Evolutionary conservation across 2,329 filamentous ascomycete species (phyloP), one percentile per base, ranked within the genome.

Genomic region (Coniella vitis): DNA sequence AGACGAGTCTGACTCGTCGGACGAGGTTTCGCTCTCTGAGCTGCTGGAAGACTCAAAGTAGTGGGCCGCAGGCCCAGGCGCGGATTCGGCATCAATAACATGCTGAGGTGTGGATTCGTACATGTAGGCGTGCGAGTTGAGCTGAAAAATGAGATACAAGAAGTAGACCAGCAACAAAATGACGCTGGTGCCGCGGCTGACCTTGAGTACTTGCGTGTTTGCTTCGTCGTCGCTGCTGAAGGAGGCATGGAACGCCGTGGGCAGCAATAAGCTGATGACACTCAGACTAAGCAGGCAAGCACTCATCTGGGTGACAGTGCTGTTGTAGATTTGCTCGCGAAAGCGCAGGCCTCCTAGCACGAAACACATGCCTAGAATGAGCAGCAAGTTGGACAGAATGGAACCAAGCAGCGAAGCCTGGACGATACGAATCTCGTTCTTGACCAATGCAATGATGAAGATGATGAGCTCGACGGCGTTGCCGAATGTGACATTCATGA

Each of bases 251-350:
- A 73, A 73, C 2, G 70, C 69, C 0, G 71, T 72, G 63, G 63
- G 63, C 12, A 96, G 69, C 21, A 95, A 77, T 19, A 95, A 73
- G 71, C 90, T 95, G 68, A 88, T 90, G 53, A 95, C 90, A 61
- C 87, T 90, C 66, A 95, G 68, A 72, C 88, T 94, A 57, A 96
- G 78, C 58, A 96, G 74, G 69, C 89, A 95, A 45, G 90, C 90
- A 63, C 89, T 95, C 88, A 95, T 95, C 65, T 96, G 90, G 1
- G 90, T 95, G 51, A 95, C 88, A 19, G 88, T 95, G 68, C 83
- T 93, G 69, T 95, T 96, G 70, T 95, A 96, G 54, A 96, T 84
- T 79, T 86, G 90, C 70, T 96, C 90, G 63, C 86, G 84, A 65
- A 82, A 95, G 54, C 89, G 83, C 47, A 95, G 71, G 55, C 90